Conservation (phyloP, 106 monocot species). For the Dendrobium catenatum region DNA sequence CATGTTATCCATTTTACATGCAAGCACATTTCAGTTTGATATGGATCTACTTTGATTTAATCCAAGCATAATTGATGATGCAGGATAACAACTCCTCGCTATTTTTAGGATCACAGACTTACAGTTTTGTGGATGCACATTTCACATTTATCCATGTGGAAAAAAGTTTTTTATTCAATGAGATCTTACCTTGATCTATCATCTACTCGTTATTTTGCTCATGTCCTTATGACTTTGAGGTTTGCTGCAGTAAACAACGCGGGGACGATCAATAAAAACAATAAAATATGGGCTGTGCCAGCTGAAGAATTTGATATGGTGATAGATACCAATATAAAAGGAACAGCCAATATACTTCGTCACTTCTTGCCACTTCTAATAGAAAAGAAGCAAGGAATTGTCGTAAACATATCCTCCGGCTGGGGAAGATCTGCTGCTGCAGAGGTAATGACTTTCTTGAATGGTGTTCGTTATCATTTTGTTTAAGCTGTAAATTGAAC, state of each 20-base stretch:
- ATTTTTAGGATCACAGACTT: too few relatives aligned
- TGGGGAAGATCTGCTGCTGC: conserved; percentile 95
- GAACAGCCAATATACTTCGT: conserved; percentile 72
- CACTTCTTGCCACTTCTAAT: conserved; percentile 90
- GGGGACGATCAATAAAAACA: conserved; percentile 89
- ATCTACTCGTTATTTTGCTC: neutral
- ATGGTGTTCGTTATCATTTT: neutral
- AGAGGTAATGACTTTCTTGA: conserved; percentile 34
- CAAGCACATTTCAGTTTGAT: neutral
- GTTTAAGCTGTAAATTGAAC: neutral
- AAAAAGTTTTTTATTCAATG: neutral
- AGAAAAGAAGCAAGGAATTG: conserved; percentile 69
- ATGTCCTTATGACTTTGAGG: neutral
- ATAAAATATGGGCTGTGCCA: conserved; percentile 83
- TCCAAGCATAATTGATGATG: too few relatives aligned
- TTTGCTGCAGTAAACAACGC: conserved; percentile 82
- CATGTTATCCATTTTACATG: neutral
- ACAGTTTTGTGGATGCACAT: neutral
- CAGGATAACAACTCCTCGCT: too few relatives aligned
- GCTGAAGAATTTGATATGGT: conserved; percentile 94
- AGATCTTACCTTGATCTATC: neutral
- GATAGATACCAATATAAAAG: conserved; percentile 89
- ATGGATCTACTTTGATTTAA: too few relatives aligned
- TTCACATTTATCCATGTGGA: neutral
- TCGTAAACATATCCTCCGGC: conserved; percentile 85